Evolutionary conservation across 495 filamentous ascomycete species (phyloP).

Genomic region (Neurospora tetrasperma): DNA sequence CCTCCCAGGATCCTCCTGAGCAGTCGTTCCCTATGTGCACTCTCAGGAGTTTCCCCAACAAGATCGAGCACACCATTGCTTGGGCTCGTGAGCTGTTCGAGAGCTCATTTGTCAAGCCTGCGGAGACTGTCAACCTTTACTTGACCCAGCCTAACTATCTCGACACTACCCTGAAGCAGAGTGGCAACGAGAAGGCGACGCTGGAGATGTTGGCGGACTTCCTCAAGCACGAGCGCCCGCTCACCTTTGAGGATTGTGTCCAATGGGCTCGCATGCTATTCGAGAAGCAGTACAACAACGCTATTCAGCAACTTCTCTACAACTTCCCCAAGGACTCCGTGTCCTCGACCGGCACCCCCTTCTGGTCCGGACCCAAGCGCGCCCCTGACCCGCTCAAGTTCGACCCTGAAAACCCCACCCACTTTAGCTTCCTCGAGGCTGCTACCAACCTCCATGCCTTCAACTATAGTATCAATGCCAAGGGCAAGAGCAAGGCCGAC

Average conservation of each 20-base stretch:
- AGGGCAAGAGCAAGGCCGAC: conserved; percentile 53
- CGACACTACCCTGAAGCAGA: conserved; percentile 79
- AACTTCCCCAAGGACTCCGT: conserved; percentile 94
- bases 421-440: conserved; percentile 77
- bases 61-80: conserved; percentile 97
- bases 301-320: conserved; percentile 89
- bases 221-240: conserved; percentile 85
- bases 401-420: conserved; percentile 69
- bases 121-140: conserved; percentile 93
- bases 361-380: conserved; percentile 99
- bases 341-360: conserved; percentile 78
- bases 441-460: conserved; percentile 91
- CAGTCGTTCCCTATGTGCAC: conserved; percentile 99
- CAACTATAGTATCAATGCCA: conserved; percentile 93
- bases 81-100: conserved; percentile 96
- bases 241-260: conserved; percentile 92
- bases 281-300: conserved; percentile 94
- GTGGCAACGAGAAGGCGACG: conserved; percentile 92
- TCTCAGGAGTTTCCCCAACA: conserved; percentile 93
- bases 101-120: conserved; percentile 81
- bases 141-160: conserved; percentile 87
- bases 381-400: conserved; percentile 89
- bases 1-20: conserved; percentile 96
- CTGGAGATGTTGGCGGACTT: conserved; percentile 83
- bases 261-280: conserved; percentile 89